phyloP scores from a whole-genome alignment of 176 grass and related monocot species.

The Aegilops tauschii region DNA sequence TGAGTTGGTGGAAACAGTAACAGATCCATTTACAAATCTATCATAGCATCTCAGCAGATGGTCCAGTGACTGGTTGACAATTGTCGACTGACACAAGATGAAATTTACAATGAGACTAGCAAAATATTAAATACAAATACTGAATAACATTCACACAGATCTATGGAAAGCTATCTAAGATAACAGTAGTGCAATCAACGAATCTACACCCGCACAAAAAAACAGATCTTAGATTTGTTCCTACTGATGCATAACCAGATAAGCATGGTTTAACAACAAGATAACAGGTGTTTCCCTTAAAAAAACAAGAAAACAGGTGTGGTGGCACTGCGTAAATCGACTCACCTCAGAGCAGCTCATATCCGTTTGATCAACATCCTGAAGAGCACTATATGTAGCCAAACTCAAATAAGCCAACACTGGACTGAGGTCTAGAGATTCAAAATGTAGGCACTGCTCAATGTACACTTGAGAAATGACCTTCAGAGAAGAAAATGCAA shows the following conservation, averaged over 20 bases:
- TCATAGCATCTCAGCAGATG: slow-evolving; percentile 66
- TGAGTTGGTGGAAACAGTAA: background rate
- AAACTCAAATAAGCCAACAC: slow-evolving; percentile 66
- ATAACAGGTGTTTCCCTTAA: background rate
- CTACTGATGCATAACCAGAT: slow-evolving; percentile 1
- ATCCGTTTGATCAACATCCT: slow-evolving; percentile 46
- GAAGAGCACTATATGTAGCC: slow-evolving; percentile 47
- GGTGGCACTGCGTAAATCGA: slow-evolving; percentile 9
- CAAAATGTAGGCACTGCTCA: slow-evolving; percentile 57
- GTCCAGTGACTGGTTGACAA: slow-evolving; percentile 43
- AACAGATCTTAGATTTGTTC: background rate
- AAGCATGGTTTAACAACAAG: background rate
- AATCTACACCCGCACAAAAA: background rate
- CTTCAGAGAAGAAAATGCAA: slow-evolving; percentile 64
- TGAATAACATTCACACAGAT: background rate
- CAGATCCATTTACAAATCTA: slow-evolving; percentile 43
- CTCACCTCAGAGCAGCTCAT: slow-evolving; percentile 41
- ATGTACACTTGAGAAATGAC: slow-evolving; percentile 64
- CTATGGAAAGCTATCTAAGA: background rate
- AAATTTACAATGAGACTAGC: slow-evolving; percentile 22
- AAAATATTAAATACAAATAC: background rate
- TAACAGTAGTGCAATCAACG: background rate
- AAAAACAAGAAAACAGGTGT: background rate
- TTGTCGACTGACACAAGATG: slow-evolving; percentile 45
- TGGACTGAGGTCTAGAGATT: slow-evolving; percentile 54